These are phyloP conservation scores for Yamadazyma nakazawae DNA, from an alignment of 805 yeast genomes.

Conservation along the genomic window DNA sequence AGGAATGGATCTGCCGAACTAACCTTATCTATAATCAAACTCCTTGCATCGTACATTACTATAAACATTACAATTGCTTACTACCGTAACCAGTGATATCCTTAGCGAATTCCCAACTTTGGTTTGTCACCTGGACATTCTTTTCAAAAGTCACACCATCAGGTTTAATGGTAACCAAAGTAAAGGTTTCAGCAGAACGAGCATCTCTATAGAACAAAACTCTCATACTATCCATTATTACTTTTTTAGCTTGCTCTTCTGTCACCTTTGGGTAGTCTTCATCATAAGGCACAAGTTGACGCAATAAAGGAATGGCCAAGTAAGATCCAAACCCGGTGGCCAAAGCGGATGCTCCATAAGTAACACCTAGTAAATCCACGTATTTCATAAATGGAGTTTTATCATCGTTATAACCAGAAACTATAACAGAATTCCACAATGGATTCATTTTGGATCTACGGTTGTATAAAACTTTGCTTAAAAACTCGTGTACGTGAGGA, in stretches of 20 bases:
- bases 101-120: conserved; percentile 89
- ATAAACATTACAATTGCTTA: conserved; percentile 35
- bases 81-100: conserved; percentile 90
- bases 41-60: background rate
- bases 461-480: conserved; percentile 77
- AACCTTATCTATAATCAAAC: background rate
- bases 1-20: no score
- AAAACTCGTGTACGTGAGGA: conserved; percentile 83
- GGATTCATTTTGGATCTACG: conserved; percentile 95
- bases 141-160: conserved; percentile 49
- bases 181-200: conserved; percentile 81
- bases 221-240: conserved; percentile 86
- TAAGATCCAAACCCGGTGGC: conserved; percentile 98
- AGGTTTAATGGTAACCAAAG: conserved; percentile 66
- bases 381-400: conserved; percentile 68
- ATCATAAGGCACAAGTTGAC: conserved; percentile 79
- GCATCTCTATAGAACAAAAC: conserved; percentile 96
- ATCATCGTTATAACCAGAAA: conserved; percentile 80
- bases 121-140: conserved; percentile 63
- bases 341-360: conserved; percentile 80
- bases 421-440: conserved; percentile 89
- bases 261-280: conserved; percentile 66
- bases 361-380: conserved; percentile 88
- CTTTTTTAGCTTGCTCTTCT: conserved; percentile 71
- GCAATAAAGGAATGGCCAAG: conserved; percentile 86